Evolutionary conservation across 129 eudicot species (phyloP).

Genomic region (Mikania micrantha): DNA sequence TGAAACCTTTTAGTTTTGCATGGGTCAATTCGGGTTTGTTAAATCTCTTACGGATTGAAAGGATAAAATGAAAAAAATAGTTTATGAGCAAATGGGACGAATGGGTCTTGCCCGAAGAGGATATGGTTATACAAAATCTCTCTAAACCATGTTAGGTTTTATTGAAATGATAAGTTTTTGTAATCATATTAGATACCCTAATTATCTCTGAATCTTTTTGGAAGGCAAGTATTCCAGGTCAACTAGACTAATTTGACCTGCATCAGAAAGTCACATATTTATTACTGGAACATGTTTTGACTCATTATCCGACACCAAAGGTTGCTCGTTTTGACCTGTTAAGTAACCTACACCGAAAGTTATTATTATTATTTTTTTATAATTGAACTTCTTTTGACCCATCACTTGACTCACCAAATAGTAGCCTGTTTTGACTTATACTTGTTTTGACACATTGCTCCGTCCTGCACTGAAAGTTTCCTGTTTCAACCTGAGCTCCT

Average conservation of each 20-base stretch:
- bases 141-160: not conserved
- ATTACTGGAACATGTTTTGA: not conserved
- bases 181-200: not conserved
- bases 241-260: not conserved
- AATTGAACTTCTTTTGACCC: not conserved
- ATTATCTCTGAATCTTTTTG: not conserved
- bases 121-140: not conserved
- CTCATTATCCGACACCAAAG: not conserved
- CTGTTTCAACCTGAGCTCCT: not conserved
- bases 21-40: not conserved
- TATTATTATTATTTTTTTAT: not conserved
- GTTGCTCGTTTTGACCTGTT: not conserved
- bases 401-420: not conserved
- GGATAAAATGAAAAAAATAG: not conserved
- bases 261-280: not conserved
- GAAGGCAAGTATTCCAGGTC: not conserved
- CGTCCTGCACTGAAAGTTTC: not conserved
- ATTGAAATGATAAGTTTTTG: not conserved
- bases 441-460: not conserved
- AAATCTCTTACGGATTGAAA: not conserved
- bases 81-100: not conserved
- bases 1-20: not conserved
- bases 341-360: not conserved
- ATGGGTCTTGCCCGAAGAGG: not conserved
- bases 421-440: not conserved